A percentile compares a stretch with the other conserved stretches of the same genome.
These are phyloP conservation scores for Termitomyces sp. DNA, from an alignment of 1,284 basidiomycete genomes.

Conservation along the genomic window DNA sequence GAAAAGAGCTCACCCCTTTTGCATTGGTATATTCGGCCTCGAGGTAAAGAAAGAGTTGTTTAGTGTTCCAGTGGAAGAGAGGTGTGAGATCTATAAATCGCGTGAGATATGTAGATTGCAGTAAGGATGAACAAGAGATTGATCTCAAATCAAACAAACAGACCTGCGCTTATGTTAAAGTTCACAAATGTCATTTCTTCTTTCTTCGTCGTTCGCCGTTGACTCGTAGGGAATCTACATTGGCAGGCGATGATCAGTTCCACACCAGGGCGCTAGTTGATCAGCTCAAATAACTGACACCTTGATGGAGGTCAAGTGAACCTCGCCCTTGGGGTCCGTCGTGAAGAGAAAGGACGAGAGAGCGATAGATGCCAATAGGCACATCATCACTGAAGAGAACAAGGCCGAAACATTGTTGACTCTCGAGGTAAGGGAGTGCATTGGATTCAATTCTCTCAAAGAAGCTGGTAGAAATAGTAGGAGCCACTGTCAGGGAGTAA, in stretches of 20 bases:
- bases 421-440: constrained; percentile 67
- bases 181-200: constrained; percentile 73
- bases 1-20: constrained; percentile 53
- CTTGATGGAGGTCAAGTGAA: constrained; percentile 60
- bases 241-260: constrained; percentile 4
- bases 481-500: neutral
- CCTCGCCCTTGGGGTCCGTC: constrained; percentile 48
- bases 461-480: neutral
- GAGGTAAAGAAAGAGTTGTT: constrained; percentile 85
- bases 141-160: constrained; percentile 21
- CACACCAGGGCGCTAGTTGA: neutral
- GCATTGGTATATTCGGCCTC: constrained; percentile 73
- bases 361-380: constrained; percentile 68
- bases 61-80: constrained; percentile 92
- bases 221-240: constrained; percentile 48
- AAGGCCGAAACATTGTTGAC: constrained; percentile 72
- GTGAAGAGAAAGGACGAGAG: constrained; percentile 65
- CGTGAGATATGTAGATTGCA: neutral
- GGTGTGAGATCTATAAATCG: constrained; percentile 60
- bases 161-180: constrained; percentile 76
- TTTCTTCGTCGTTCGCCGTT: constrained; percentile 48
- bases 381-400: constrained; percentile 76
- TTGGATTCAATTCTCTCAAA: constrained; percentile 22
- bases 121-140: neutral
- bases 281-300: constrained; percentile 45